Evolutionary conservation across 176 grass and related monocot species (phyloP), one percentile per base, ranked within the genome.

Genomic region (Paspalum vaginatum): DNA sequence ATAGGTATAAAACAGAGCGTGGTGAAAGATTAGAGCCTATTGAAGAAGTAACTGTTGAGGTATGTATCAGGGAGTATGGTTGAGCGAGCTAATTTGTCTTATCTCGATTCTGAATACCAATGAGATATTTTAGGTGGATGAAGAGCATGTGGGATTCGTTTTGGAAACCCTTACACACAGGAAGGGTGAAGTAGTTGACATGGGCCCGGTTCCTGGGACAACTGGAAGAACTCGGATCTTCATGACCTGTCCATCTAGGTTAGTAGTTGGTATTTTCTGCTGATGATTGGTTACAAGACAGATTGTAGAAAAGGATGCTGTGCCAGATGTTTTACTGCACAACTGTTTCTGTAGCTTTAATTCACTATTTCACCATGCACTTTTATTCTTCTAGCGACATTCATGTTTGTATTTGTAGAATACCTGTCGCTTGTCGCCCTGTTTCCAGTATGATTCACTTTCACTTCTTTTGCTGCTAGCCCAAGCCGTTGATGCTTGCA

Each of bases 11-110:
- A 89, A 86, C 79, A 71, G 92, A 98, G 74, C 66, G 76, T 68
- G 85, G 78, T 42, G 81, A 89, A 83, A 86, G 89, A 42, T 67
- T 98, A 81, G 96, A 98, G 61, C 96, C 96, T 63, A 95, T 98
- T 70, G 96, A 98, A 89, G 96, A 98, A 98, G 96, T 98, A 39
- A 98, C 96, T 84, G 88, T 98, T 39, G 96, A 98, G 96, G 96
- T 98, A 81, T 43, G n/a, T 21, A 88, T 78, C 51, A 79, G 51
- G 81, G 70, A 82, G 40, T 55, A 72, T 74, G 49, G 66, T 71
- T 69, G 25, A 76, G 48, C 55, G 5, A 72, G 24, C 76, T 40
- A 25, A 24, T 58, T 75, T 75, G 59, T 87, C 83, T 65, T 56
- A 81, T 84, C 32, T 38, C 49, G 41, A 68, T 54, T 71, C 61